phyloP scores from a whole-genome alignment of 441 rosid genomes.

The Adansonia gregorii region DNA sequence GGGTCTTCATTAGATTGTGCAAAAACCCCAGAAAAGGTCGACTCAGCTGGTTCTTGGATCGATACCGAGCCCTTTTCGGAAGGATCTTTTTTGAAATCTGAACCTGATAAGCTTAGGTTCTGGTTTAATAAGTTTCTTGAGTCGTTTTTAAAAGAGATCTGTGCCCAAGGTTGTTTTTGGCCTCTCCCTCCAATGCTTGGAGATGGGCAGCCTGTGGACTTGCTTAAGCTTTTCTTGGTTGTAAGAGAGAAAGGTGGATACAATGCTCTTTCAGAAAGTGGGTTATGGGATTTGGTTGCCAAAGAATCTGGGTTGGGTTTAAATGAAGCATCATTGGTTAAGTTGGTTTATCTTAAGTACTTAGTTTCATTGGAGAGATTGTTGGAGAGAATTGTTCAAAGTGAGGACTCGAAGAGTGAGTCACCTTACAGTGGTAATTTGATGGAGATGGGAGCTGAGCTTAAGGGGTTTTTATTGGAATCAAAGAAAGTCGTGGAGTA shows the following conservation, averaged over 20 bases:
- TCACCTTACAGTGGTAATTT: slow-evolving; percentile 30
- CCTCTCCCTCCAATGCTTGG: slow-evolving; percentile 51
- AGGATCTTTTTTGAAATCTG: slow-evolving; percentile 16
- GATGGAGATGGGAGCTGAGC: slow-evolving; percentile 38
- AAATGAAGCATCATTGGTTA: slow-evolving; percentile 37
- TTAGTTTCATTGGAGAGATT: slow-evolving; percentile 54
- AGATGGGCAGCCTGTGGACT: slow-evolving; percentile 46
- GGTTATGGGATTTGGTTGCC: slow-evolving; percentile 59
- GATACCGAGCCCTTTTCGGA: slow-evolving; percentile 26
- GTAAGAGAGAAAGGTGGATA: slow-evolving; percentile 55
- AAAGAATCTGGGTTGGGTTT: slow-evolving; percentile 50
- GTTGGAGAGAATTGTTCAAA: slow-evolving; percentile 44
- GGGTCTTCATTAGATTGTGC: slow-evolving; percentile 39
- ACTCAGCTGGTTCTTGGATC: slow-evolving; percentile 25
- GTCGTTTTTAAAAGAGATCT: slow-evolving; percentile 44
- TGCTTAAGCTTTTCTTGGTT: slow-evolving; percentile 53
- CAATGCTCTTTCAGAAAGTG: slow-evolving; percentile 43
- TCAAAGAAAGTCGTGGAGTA: slow-evolving; percentile 33
- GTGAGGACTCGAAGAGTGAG: slow-evolving; percentile 26
- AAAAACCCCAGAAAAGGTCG: slow-evolving; percentile 31
- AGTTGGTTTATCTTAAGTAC: slow-evolving; percentile 57
- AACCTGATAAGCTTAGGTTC: slow-evolving; percentile 36
- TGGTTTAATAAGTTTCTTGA: slow-evolving; percentile 59
- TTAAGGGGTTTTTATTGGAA: slow-evolving; percentile 41
- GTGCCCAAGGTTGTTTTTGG: slow-evolving; percentile 41